phyloP scores from a whole-genome alignment of 371 early-diverging fungal genomes.

The Scutellospora calospora region DNA sequence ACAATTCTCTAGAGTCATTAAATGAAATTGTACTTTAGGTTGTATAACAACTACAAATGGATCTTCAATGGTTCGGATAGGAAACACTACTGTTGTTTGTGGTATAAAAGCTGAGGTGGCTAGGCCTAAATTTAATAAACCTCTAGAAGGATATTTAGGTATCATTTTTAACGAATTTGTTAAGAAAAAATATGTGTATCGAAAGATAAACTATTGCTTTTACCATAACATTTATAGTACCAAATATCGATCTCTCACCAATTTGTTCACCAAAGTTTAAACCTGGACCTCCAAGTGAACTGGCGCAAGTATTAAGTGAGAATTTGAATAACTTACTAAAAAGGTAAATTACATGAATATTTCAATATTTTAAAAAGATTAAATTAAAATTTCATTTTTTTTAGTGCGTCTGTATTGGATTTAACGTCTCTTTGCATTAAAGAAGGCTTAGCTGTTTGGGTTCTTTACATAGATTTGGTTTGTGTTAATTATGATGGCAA shows the following conservation, averaged over 20 bases:
- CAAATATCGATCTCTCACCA: slow-evolving; percentile 92
- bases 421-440: slow-evolving; percentile 83
- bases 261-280: slow-evolving; percentile 85
- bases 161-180: neutral
- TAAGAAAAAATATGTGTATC: neutral
- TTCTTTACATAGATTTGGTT: slow-evolving; percentile 88
- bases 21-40: slow-evolving; percentile 53
- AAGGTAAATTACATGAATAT: slow-evolving; percentile 53
- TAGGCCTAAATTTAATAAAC: slow-evolving; percentile 75
- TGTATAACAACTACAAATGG: slow-evolving; percentile 87
- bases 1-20: neutral
- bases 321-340: slow-evolving; percentile 73
- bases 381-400: slow-evolving; percentile 8
- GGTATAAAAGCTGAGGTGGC: slow-evolving; percentile 96
- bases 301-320: slow-evolving; percentile 87
- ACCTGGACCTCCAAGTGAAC: slow-evolving; percentile 89
- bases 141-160: slow-evolving; percentile 86
- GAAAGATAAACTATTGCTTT: no score
- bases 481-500: slow-evolving; percentile 93
- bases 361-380: neutral
- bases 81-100: slow-evolving; percentile 91
- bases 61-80: slow-evolving; percentile 88
- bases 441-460: slow-evolving; percentile 87
- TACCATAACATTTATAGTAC: slow-evolving; percentile 61
- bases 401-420: slow-evolving; percentile 70